Conservation (phyloP, 441 rosid species). For the Populus tomentosa region DNA sequence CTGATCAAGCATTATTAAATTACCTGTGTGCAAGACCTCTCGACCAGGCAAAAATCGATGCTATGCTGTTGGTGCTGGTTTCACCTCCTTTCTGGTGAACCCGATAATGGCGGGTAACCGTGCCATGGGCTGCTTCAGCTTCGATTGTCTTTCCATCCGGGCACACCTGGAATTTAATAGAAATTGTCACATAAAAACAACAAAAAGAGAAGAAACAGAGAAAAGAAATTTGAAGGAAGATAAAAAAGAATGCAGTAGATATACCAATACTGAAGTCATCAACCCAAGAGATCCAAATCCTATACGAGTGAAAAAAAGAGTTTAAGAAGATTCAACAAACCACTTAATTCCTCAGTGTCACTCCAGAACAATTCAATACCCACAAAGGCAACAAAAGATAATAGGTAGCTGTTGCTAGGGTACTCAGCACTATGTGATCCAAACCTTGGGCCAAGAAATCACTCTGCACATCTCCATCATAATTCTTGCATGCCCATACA, state of each 20-base stretch:
- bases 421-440: neutral
- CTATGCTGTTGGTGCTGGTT: conserved; percentile 96
- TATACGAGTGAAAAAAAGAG: conserved; percentile 23
- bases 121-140: conserved; percentile 97
- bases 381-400: neutral
- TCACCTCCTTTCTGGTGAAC: conserved; percentile 92
- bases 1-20: neutral
- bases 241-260: too few relatives aligned
- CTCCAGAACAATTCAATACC: neutral
- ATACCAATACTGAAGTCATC: too few relatives aligned
- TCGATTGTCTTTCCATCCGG: conserved; percentile 89
- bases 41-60: conserved; percentile 96
- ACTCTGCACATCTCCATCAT: too few relatives aligned
- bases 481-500: too few relatives aligned
- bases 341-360: neutral
- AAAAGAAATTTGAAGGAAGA: too few relatives aligned
- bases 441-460: neutral
- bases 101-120: conserved; percentile 87
- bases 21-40: conserved; percentile 91
- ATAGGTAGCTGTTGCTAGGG: neutral
- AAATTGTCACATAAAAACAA: neutral
- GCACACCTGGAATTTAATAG: conserved; percentile 54
- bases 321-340: conserved; percentile 9
- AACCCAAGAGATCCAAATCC: conserved; percentile 86
- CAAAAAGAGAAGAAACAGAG: too few relatives aligned